These are phyloP conservation scores for Ogataea saltuana DNA, from an alignment of 805 yeast genomes.

Conservation along the genomic window DNA sequence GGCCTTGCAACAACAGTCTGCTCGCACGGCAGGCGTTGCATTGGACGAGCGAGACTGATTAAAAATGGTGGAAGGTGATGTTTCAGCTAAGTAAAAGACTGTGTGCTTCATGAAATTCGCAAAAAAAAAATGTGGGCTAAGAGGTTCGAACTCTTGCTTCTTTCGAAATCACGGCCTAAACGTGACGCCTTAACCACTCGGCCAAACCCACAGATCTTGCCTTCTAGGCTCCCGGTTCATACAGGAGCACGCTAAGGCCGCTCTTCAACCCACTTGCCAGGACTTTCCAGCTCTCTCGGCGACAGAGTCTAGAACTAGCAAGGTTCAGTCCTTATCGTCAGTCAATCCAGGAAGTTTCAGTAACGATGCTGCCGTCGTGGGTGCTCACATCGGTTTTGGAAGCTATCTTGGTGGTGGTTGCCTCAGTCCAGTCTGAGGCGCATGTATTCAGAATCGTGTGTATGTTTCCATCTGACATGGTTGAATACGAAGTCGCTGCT, in stretches of 20 bases:
- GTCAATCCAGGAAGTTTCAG: slow-evolving; percentile 14
- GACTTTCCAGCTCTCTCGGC: no score
- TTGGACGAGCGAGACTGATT: no score
- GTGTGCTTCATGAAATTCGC: no score
- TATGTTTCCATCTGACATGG: slow-evolving; percentile 5
- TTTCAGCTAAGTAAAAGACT: not conserved
- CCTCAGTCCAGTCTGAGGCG: slow-evolving; percentile 20
- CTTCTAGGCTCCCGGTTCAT: no score
- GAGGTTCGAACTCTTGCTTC: slow-evolving; percentile 35
- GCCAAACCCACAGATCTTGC: slow-evolving; percentile 28
- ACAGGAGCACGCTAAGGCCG: no score
- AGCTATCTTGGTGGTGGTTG: slow-evolving; percentile 7
- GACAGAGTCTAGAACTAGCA: slow-evolving; percentile 1
- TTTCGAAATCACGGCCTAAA: slow-evolving; percentile 33
- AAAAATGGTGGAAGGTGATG: no score
- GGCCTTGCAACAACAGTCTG: no score
- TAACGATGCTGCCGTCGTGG: slow-evolving; percentile 4
- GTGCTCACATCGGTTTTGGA: slow-evolving; percentile 6
- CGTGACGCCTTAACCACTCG: slow-evolving; percentile 36
- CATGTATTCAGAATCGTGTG: slow-evolving; percentile 20
- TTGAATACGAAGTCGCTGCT: slow-evolving; percentile 7
- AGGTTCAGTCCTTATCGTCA: not conserved
- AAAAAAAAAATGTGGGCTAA: slow-evolving; percentile 29
- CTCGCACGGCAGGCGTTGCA: no score
- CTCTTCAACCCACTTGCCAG: no score